Base-by-base conservation (phyloP, 2,329 filamentous ascomycete genomes). In the Colletotrichum somersetense region DNA sequence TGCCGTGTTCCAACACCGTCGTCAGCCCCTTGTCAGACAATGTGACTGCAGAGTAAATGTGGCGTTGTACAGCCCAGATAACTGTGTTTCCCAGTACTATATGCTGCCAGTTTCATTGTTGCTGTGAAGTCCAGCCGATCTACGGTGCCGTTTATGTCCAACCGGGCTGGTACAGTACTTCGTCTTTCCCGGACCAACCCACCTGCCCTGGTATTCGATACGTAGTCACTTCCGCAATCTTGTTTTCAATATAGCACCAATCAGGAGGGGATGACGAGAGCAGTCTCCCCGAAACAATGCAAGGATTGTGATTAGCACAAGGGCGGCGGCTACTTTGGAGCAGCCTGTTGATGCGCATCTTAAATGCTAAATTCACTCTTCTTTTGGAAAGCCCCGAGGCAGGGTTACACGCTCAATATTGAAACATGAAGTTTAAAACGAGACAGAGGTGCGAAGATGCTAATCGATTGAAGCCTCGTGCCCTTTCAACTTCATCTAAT, bases 261-360 rank as follows among this genome's bases (percentile, higher is more conserved):
- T 26, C 48, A 26, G 12, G 2, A 26, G 1, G 23, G 12, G 16
- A 14, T 5, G 5, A 2, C 16, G 2, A 16, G 0, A 16, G 2
- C 1, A 5, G 1, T 26, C 2, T 7, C 12, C 0, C 16, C 5
- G 12, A 16, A 16, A 52, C 3, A 7, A 1, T 53, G 2, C 14
- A 30, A 30, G 6, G 16, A 5, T 30, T 3, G 3, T 30, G 50
- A 30, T 30, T 53, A 23, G 7, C 48, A 16, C 14, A 3, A 16
- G 23, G 23, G 48, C n/a, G 23, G n/a, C n/a, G 5, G 11, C 23
- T 30, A 11, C 3, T 5, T 26, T 26, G 14, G 11, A 14, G 12
- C 23, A 52, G 23, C 48, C 5, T 3, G 4, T 30, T 26, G 8
- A 5, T n/a, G 4, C 20, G 7, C 18, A 46, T n/a, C 44, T n/a